Evolutionary conservation across 495 filamentous ascomycete species (phyloP), one percentile per base, ranked within the genome.

Genomic region (Podospora anserina): DNA sequence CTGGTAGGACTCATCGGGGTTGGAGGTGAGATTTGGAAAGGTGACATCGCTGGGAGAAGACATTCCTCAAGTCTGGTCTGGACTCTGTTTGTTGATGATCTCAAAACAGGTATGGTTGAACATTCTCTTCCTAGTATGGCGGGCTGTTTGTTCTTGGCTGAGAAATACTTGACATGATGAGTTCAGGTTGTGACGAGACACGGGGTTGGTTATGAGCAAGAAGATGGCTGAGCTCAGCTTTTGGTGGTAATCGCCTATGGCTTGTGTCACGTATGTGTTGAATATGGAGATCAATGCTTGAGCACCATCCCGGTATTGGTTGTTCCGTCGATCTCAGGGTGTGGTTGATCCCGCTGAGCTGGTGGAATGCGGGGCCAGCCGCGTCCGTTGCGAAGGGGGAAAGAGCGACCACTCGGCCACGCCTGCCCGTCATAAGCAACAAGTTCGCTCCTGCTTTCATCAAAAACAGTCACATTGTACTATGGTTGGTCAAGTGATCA

Each of bases 1-100:
- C 34, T 74, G 71, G 62, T 70, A 66, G 28, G 69, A 69, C 20
- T 72, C 69, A 19, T 20, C 3, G n/a, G 67, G 72, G 59, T 71
- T 69, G 11, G 66, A 65, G 57, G 69, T 56, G 39, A 75, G 70
- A 3, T 49, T 49, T 13, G 39, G 39, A 11, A 49, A 13, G 39
- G 23, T 2, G 28, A 28, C 39, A 26, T 15, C 54, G 60, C 13
- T 59, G 0, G 19, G 28, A 68, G 63, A 55, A 20, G 55, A 54
- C 66, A 61, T 67, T 19, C 34, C 26, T 56, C 49, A 34, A 26
- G 56, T 58, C 18, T 27, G n/a, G 3, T 18, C n/a, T 58, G 6
- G 56, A 9, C n/a, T 58, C 56, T 58, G 16, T 58, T 9, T n/a
- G 56, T 16, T 58, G 56, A 58, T 58, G 56, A 27, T 58, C 15